Conservation (phyloP, 2,329 filamentous ascomycete species). For the Calonectria pteridis region DNA sequence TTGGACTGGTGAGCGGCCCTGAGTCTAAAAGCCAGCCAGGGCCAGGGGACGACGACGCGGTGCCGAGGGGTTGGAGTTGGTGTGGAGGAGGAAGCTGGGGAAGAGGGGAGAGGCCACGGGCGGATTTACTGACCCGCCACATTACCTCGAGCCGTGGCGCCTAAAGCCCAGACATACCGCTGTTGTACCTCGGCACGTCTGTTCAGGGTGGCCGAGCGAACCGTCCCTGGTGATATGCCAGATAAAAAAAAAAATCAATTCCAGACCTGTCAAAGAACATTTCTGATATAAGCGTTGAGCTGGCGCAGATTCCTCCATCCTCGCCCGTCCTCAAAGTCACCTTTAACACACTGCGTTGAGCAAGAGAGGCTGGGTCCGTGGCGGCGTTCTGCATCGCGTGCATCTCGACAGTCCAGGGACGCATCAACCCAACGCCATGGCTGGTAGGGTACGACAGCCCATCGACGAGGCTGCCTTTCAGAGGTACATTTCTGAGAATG, state of each 20-base stretch:
- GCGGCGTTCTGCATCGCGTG: not conserved
- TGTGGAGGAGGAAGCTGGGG: slow-evolving; percentile 35
- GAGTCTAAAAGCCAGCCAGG: not conserved
- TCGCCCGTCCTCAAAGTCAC: not conserved
- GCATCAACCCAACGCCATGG: slow-evolving; percentile 66
- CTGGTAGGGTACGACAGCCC: slow-evolving; percentile 88
- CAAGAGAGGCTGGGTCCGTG: not conserved
- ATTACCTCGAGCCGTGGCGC: slow-evolving; percentile 26
- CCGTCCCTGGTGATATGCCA: not conserved
- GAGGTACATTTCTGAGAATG: slow-evolving; percentile 80
- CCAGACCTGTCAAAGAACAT: not conserved
- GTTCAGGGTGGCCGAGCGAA: slow-evolving; percentile 25
- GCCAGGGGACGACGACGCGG: slow-evolving; percentile 10
- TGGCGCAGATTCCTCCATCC: not conserved
- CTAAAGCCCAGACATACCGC: slow-evolving; percentile 1
- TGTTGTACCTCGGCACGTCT: slow-evolving; percentile 42
- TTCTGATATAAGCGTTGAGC: not conserved
- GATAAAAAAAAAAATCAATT: not conserved
- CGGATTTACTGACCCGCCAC: slow-evolving; percentile 31
- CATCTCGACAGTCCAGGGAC: not conserved
- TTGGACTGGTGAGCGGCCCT: not conserved
- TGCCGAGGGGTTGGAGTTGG: slow-evolving; percentile 25
- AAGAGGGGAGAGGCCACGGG: slow-evolving; percentile 32
- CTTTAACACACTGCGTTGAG: not conserved
- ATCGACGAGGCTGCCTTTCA: slow-evolving; percentile 87